A percentile compares a stretch with the other conserved stretches of the same genome.
phyloP scores from a whole-genome alignment of 2,329 filamentous ascomycete genomes.

The Colletotrichum phormii region DNA sequence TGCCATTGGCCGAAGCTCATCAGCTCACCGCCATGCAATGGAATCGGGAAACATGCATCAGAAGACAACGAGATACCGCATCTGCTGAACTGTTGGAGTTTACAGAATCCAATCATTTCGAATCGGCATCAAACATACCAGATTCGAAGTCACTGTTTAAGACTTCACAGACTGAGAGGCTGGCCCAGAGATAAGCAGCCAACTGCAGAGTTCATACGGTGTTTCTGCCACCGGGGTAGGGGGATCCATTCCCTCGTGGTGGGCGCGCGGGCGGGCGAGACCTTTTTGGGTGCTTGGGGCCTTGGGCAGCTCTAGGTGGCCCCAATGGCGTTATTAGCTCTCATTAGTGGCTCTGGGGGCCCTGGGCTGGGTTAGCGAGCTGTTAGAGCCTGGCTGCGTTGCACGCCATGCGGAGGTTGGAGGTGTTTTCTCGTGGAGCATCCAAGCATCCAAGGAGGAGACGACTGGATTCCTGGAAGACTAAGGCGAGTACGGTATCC shows the following conservation, averaged over 20 bases:
- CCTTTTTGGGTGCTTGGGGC: not conserved
- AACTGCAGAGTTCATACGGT: conserved; percentile 22
- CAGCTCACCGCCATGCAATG: conserved; percentile 10
- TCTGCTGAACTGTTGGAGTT: not conserved
- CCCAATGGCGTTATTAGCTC: conserved; percentile 33
- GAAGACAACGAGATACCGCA: not conserved
- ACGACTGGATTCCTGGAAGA: no score
- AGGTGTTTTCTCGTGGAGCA: not conserved
- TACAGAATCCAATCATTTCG: not conserved
- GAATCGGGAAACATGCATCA: not conserved
- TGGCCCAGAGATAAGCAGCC: not conserved
- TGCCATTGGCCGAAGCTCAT: not conserved
- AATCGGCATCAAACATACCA: no score
- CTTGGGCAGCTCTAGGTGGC: conserved; percentile 10
- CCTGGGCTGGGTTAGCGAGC: conserved; percentile 22
- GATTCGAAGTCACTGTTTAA: not conserved
- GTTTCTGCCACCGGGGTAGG: conserved; percentile 8
- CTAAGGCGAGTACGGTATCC: no score
- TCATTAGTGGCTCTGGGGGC: conserved; percentile 4
- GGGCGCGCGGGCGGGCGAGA: conserved; percentile 8
- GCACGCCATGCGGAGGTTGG: conserved; percentile 27
- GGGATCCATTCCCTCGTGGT: conserved; percentile 20
- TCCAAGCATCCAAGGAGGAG: not conserved
- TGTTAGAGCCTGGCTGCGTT: conserved; percentile 23
- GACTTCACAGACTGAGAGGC: not conserved